These are phyloP conservation scores for Cryptococcus amylolentus DNA, from an alignment of 1,284 basidiomycete species.

Conservation along the genomic window DNA sequence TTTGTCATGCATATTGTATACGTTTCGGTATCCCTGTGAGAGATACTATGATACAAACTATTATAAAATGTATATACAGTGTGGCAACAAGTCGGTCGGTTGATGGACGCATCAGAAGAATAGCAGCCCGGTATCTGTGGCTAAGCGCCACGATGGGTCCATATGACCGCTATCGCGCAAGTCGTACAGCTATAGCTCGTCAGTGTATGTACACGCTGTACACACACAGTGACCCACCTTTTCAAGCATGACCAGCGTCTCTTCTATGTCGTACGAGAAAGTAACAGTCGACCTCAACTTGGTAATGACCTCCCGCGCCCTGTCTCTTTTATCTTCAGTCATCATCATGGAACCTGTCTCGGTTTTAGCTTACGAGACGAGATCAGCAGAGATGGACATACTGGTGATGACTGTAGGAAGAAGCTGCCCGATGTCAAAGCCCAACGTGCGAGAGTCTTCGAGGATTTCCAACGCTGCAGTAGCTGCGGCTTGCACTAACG, in stretches of 20 bases:
- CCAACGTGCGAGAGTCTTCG: background rate
- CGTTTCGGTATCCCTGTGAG: background rate
- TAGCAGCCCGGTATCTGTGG: constrained; percentile 7
- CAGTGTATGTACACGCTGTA: background rate
- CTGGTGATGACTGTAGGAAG: constrained; percentile 15
- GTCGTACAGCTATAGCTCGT: constrained; percentile 4
- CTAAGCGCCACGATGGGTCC: constrained; percentile 12
- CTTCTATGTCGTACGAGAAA: constrained; percentile 18
- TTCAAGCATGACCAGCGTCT: constrained; percentile 11
- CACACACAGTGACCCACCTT: constrained; percentile 6
- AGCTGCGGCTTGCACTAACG: constrained; percentile 13
- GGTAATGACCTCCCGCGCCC: constrained; percentile 4
- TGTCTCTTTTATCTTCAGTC: constrained; percentile 3
- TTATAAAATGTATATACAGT: background rate
- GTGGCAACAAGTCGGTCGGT: background rate
- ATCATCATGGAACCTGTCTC: constrained; percentile 15
- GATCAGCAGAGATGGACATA: background rate
- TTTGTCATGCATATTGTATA: background rate
- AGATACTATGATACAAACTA: background rate
- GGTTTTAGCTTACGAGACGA: too few relatives aligned
- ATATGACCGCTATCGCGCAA: constrained; percentile 8
- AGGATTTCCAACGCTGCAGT: constrained; percentile 8
- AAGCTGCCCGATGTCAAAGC: constrained; percentile 12
- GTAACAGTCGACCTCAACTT: constrained; percentile 3
- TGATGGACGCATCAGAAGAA: constrained; percentile 2